Evolutionary conservation across 768 basidiomycete species (phyloP).

Genomic region (Collybia sordida): DNA sequence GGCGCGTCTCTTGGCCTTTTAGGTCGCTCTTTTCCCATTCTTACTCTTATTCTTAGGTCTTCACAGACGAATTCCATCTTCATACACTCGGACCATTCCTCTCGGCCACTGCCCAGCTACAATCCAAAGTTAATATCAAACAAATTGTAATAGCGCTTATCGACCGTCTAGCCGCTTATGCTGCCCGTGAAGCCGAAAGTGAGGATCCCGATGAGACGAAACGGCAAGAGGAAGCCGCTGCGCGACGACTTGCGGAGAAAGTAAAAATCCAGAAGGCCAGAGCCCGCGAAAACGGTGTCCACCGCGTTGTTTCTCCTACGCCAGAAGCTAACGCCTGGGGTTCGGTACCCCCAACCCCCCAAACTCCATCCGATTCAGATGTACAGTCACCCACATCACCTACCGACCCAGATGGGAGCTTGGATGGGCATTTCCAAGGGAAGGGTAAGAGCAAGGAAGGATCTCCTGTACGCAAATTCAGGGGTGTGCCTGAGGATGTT

Average conservation of each 20-base stretch:
- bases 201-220: slow-evolving; percentile 96
- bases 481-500: slow-evolving; percentile 94
- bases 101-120: slow-evolving; percentile 91
- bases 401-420: slow-evolving; percentile 21
- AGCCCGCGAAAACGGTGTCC: slow-evolving; percentile 51
- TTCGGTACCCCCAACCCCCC: slow-evolving; percentile 31
- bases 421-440: slow-evolving; percentile 26
- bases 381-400: slow-evolving; percentile 21
- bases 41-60: slow-evolving; percentile 59
- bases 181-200: slow-evolving; percentile 94
- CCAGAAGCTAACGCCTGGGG: slow-evolving; percentile 47
- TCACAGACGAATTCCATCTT: slow-evolving; percentile 98
- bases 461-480: slow-evolving; percentile 71
- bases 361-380: slow-evolving; percentile 32
- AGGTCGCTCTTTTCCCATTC: background rate
- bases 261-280: slow-evolving; percentile 74
- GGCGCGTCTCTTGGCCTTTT: slow-evolving; percentile 40
- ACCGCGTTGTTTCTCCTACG: slow-evolving; percentile 30
- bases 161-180: slow-evolving; percentile 93
- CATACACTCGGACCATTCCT: slow-evolving; percentile 96
- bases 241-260: slow-evolving; percentile 82
- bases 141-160: slow-evolving; percentile 97
- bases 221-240: slow-evolving; percentile 90
- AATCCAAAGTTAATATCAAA: slow-evolving; percentile 99
- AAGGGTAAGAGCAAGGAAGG: slow-evolving; percentile 67